Evolutionary conservation across 2,329 filamentous ascomycete genomes (phyloP), one percentile per base, ranked within the genome.

Genomic region (Periconia digitata): DNA sequence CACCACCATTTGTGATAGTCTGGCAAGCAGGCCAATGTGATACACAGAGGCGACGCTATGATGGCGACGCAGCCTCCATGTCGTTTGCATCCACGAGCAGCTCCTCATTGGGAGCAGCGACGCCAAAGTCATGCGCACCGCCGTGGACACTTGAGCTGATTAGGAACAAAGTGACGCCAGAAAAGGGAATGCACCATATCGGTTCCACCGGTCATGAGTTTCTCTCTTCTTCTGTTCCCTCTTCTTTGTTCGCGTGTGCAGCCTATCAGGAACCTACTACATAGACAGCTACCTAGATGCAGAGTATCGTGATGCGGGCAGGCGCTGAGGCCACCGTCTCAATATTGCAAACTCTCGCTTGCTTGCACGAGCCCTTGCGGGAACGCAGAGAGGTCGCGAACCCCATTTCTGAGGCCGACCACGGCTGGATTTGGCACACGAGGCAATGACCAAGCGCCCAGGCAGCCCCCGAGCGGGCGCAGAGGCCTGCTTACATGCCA

Each of bases 141-240:
- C n/a, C n/a, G n/a, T n/a, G n/a, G n/a, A n/a, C n/a, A n/a, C n/a
- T n/a, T n/a, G n/a, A 55, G 61, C 61, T 56, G 46, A 53, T 54
- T 51, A 24, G 55, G 53, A 41, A 55, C 49, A 53, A 40, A 54
- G 44, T 49, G 42, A 17, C 42, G 49, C 49, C 29, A n/a, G 55
- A 58, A 55, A 40, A 45, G 49, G 49, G 47, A 48, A 41, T 42
- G 45, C 46, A 37, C 51, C 46, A 54, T 56, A 59, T 64, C 56
- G 56, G 59, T 66, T 60, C 63, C 62, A 60, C 52, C 58, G 57
- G 61, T 67, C 64, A 66, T 63, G 64, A 52, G 60, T 54, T 47
- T 49, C 38, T 21, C 13, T 40, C n/a, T 40, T 24, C 40, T 27
- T 27, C 18, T 23, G 24, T 40, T 13, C 22, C n/a, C n/a, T n/a